Conservation (phyloP, 208 protist species). For the Trypanosomatidae sp. region DNA sequence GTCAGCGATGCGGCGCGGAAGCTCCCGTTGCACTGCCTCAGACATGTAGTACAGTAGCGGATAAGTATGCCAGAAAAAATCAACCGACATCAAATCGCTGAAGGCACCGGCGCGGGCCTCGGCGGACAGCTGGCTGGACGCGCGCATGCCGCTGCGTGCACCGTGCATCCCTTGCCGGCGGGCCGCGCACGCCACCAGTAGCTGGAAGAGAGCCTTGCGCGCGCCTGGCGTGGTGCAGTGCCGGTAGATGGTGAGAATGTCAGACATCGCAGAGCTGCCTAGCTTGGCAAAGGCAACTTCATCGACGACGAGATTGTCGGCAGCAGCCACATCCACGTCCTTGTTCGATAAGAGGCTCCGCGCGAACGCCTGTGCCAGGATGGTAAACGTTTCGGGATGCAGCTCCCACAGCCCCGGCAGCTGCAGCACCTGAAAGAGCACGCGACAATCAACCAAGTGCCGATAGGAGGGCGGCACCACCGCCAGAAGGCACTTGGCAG, state of each 20-base stretch:
- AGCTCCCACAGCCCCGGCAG: constrained; percentile 55
- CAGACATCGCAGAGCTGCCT: constrained; percentile 43
- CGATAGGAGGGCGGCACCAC: constrained; percentile 60
- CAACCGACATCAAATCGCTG: constrained; percentile 53
- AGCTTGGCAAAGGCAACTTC: constrained; percentile 46
- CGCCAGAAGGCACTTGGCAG: constrained; percentile 73
- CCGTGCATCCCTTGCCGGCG: constrained; percentile 23
- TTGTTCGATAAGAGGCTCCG: constrained; percentile 50
- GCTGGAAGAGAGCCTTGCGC: constrained; percentile 63
- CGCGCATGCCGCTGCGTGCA: constrained; percentile 6
- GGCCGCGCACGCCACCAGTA: constrained; percentile 69
- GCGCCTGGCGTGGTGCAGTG: constrained; percentile 55
- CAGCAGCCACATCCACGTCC: constrained; percentile 21
- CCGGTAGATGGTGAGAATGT: constrained; percentile 63
- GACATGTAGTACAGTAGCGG: constrained; percentile 80
- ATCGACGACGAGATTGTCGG: constrained; percentile 36
- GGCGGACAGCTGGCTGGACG: constrained; percentile 7
- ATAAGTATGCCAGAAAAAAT: constrained; percentile 84
- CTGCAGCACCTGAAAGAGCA: constrained; percentile 63
- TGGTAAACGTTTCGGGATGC: constrained; percentile 55
- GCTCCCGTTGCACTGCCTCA: constrained; percentile 42
- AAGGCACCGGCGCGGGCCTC: constrained; percentile 28
- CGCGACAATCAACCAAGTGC: constrained; percentile 57
- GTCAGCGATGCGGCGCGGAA: constrained; percentile 59
- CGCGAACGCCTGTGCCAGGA: constrained; percentile 64